Base-by-base conservation (phyloP, 2,329 filamentous ascomycete species). In the Hypoxylon sp. region DNA sequence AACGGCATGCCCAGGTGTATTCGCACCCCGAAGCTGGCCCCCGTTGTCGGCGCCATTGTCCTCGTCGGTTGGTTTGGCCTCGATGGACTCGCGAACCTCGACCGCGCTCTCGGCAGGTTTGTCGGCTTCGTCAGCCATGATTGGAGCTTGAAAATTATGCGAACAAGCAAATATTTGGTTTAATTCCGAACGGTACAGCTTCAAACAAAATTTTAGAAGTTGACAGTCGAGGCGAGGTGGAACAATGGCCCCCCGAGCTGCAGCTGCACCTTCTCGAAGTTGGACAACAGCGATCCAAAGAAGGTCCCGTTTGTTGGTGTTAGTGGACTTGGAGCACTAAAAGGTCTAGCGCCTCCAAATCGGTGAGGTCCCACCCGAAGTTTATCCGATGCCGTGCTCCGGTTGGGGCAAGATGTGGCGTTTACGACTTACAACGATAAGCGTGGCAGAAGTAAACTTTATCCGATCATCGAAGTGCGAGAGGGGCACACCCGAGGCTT, bases 31-130 rank as follows among this genome's bases (percentile, higher is more conserved):
- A 2, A 51, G 11, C 4, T 64, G 13, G 42, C 35, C 52, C 13
- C 69, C 53, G 19, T 54, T 56, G 13, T 39, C 35, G 13, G 44
- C 37, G 31, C 21, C 46, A 60, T 65, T 69, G 39, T 67, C 60
- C 31, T 63, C 60, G n/a, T 60, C 21, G 8, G 66, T 62, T 2
- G 67, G 71, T 71, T 81, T 84, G 15, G 83, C 84, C 74, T 86
- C 84, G 70, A 86, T 85, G 31, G 84, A 84, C 69, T 86, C 83
- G 77, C 81, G 84, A 76, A 85, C 82, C 69, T 84, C 80, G 67
- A 79, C 81, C 77, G 83, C 82, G 78, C 80, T 72, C 15, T 66
- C 80, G 68, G 74, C 75, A 69, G 79, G 77, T 73, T 77, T 80
- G 70, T 77, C 75, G 71, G 72, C 73, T 57, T 74, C 65, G 53